Evolutionary conservation across 768 basidiomycete species (phyloP).

Genomic region (Lentinula aciculospora): DNA sequence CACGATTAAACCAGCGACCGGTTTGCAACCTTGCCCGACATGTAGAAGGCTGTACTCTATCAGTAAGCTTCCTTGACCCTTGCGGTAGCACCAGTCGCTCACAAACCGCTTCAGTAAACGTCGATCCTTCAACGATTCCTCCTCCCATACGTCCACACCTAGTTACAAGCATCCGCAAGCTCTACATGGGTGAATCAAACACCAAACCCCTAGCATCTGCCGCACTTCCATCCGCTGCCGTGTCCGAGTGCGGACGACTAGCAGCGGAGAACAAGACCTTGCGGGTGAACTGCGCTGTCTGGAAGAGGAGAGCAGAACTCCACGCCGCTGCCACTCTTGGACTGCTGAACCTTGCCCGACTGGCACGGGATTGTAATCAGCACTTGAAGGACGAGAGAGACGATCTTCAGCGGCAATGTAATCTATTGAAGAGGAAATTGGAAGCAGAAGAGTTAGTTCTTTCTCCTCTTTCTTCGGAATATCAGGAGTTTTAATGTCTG

Average conservation of each 20-base stretch:
- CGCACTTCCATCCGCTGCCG: constrained; percentile 6
- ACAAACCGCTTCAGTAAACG: constrained; percentile 26
- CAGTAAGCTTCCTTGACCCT: constrained; percentile 28
- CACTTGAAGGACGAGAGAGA: constrained; percentile 33
- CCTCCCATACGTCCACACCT: constrained; percentile 54
- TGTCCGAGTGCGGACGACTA: constrained; percentile 33
- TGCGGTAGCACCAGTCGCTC: background rate
- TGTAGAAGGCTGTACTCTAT: constrained; percentile 53
- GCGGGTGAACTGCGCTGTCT: constrained; percentile 34
- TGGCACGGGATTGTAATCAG: constrained; percentile 31
- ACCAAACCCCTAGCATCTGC: constrained; percentile 1
- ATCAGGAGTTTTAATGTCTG: background rate
- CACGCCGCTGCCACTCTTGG: constrained; percentile 43
- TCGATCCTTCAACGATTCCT: constrained; percentile 46
- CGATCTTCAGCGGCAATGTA: constrained; percentile 29
- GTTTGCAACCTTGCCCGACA: constrained; percentile 49
- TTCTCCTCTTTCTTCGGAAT: background rate
- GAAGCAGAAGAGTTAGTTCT: constrained; percentile 18
- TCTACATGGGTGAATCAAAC: constrained; percentile 39
- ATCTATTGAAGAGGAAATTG: constrained; percentile 22
- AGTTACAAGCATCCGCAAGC: constrained; percentile 49
- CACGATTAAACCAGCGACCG: constrained; percentile 39
- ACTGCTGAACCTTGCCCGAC: constrained; percentile 36
- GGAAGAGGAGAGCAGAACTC: constrained; percentile 44
- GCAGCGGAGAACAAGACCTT: constrained; percentile 38